Evolutionary conservation across 352 stramenopile species (phyloP), one percentile per base, ranked within the genome.

Genomic region (Phytopythium aichiense): DNA sequence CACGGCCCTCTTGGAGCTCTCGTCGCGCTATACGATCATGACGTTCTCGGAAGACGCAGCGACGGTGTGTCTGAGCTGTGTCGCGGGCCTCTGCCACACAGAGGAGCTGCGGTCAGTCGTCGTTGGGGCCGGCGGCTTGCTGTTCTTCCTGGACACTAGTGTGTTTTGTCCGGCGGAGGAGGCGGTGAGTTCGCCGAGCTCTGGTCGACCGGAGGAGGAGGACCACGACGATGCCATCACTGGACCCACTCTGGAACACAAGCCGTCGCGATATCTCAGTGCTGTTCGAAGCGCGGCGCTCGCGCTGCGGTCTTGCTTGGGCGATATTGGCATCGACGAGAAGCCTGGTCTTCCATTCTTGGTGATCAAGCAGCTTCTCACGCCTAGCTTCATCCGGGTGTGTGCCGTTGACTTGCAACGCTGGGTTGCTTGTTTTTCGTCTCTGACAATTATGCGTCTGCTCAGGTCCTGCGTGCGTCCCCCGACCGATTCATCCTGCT

Each of bases 361-460:
- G 66, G 82, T 92, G 23, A 65, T 95, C 23, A 81, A 84, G 64
- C 87, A 95, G 59, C 70, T 95, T 28, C 64, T 93, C 53, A 92
- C 84, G 9, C 87, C 84, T 55, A 89, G 84, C 35, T 85, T 95
- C 56, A 71, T 92, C 55, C 73, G 81, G 60, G 85, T 92, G 68
- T 23, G 70, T 66, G 33, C 12, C 28, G 2, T 31, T 23, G 38
- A 20, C 45, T 23, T 45, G 15, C 48, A 22, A 28, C 12, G 31
- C 22, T 15, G 54, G 15, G 7, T 59, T 20, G 33, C 60, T 55
- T 57, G 2, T 25, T 2, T 7, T 30, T 56, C 25, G 35, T 40
- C 0, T n/a, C 22, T 72, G 37, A 43, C 56, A 30, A 23, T n/a
- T 42, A 6, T 28, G 31, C 48, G 30, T 45, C 12, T 3, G 18